Percentiles rank a stretch among this genome's conserved stretches.
phyloP scores from a whole-genome alignment of 2,329 filamentous ascomycete genomes.

The Colletotrichum tofieldiae region DNA sequence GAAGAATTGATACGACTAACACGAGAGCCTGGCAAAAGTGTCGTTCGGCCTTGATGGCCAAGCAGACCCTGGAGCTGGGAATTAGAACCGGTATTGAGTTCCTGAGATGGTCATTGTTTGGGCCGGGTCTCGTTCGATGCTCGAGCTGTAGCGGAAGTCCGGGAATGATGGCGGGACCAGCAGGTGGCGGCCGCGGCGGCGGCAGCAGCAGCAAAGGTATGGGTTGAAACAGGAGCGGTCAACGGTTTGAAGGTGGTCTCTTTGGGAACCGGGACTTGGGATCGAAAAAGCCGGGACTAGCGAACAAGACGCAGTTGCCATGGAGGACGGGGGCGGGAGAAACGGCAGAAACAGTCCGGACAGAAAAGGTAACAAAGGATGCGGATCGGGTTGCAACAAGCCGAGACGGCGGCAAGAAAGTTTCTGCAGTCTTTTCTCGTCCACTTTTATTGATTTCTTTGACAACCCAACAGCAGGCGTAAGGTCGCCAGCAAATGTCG shows the following conservation, averaged over 20 bases:
- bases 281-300: background rate
- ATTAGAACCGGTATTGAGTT: background rate
- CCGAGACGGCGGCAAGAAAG: background rate
- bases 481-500: background rate
- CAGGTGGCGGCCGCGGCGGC: too few species aligned
- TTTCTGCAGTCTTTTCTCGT: background rate
- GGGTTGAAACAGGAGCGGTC: conserved; percentile 1
- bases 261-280: background rate
- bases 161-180: background rate
- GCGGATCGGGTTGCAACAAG: background rate
- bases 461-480: background rate
- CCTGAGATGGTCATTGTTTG: background rate
- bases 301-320: too few species aligned
- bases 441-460: too few species aligned
- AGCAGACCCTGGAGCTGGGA: background rate
- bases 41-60: background rate
- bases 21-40: background rate
- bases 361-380: conserved; percentile 5
- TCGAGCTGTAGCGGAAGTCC: background rate
- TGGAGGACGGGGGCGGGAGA: background rate
- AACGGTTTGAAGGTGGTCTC: background rate
- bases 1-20: background rate
- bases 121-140: background rate
- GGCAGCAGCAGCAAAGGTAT: background rate
- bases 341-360: conserved; percentile 3